Percentiles rank a stretch among this genome's conserved stretches.
phyloP scores from a whole-genome alignment of 768 basidiomycete species.

The Hygrophorus russula region DNA sequence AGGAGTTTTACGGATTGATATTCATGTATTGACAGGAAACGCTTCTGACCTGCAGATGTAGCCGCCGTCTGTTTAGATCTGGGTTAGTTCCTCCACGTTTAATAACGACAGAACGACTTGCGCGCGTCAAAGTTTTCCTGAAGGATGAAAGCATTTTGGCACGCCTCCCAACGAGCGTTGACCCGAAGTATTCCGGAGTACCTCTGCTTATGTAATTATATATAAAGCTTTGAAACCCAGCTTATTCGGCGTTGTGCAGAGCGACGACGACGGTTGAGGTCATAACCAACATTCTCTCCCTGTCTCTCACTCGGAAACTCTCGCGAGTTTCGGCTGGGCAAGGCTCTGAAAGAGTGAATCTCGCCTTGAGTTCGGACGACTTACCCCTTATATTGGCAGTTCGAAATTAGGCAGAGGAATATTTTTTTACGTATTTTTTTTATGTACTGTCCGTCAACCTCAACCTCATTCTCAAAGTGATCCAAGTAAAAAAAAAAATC shows the following conservation, averaged over 20 bases:
- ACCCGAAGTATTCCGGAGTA: constrained; percentile 6
- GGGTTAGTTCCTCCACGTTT: background rate
- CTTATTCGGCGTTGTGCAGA: constrained; percentile 22
- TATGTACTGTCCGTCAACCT: background rate
- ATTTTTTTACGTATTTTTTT: constrained; percentile 16
- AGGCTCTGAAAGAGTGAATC: constrained; percentile 56
- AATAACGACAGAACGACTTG: constrained; percentile 19
- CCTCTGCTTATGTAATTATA: background rate
- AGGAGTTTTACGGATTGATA: constrained; percentile 93
- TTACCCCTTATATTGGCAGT: constrained; percentile 38
- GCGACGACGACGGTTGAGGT: constrained; percentile 72
- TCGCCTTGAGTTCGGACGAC: constrained; percentile 76
- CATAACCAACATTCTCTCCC: constrained; percentile 26
- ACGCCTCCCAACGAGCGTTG: constrained; percentile 4
- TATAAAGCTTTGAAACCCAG: background rate
- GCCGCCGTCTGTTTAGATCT: constrained; percentile 25
- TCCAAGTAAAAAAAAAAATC: too few relatives aligned
- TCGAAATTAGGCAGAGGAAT: constrained; percentile 79
- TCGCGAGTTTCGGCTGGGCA: constrained; percentile 23
- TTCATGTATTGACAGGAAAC: constrained; percentile 94
- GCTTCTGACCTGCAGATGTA: constrained; percentile 73
- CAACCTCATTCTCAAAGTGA: too few relatives aligned
- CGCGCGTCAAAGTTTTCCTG: constrained; percentile 56
- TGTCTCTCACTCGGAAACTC: constrained; percentile 58
- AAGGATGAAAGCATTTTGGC: constrained; percentile 55